Conservation (phyloP, 495 filamentous ascomycete genomes). For the Daldinia decipiens region DNA sequence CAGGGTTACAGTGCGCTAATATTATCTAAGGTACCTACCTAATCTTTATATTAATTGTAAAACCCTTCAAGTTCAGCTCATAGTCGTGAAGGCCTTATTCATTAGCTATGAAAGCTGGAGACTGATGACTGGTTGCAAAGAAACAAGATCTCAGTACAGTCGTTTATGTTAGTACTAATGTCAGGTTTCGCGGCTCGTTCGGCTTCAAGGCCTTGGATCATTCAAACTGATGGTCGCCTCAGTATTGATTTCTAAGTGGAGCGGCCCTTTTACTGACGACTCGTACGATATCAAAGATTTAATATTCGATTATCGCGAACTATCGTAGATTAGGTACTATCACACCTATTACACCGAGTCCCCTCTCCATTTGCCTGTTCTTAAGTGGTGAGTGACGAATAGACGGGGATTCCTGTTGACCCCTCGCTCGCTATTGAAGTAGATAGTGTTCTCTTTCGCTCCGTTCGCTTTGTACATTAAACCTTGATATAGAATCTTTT, state of each 20-base stretch:
- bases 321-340: neutral
- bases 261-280: neutral
- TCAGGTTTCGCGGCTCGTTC: neutral
- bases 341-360: neutral
- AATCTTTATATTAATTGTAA: constrained; percentile 1
- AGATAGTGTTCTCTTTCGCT: no score
- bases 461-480: no score
- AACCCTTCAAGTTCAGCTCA: neutral
- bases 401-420: neutral
- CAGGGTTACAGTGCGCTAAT: neutral
- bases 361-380: neutral
- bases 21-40: neutral
- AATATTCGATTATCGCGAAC: neutral
- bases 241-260: neutral
- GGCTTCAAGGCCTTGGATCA: neutral
- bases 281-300: constrained; percentile 5
- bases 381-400: neutral
- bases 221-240: neutral
- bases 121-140: no score
- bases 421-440: neutral
- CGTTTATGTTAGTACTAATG: neutral
- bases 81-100: neutral
- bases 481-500: no score
- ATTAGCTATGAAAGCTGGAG: neutral
- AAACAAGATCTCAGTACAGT: neutral